These are phyloP conservation scores for Fusarium liriodendri DNA, from an alignment of 2,329 filamentous ascomycete species.

Conservation along the genomic window DNA sequence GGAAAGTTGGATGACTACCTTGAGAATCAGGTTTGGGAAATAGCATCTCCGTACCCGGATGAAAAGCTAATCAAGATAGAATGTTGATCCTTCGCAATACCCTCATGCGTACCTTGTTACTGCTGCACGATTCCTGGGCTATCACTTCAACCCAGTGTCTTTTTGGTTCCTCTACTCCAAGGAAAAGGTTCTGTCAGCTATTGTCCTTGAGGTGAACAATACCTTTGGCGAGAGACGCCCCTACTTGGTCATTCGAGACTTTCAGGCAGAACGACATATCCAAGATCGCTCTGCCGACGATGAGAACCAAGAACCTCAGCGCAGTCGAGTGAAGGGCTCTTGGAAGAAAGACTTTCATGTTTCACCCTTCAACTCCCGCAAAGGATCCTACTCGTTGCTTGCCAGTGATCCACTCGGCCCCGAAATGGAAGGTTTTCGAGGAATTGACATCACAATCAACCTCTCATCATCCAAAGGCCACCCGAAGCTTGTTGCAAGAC, in stretches of 20 bases:
- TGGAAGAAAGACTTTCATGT: conserved; percentile 82
- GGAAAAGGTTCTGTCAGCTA: conserved; percentile 67
- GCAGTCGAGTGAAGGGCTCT: conserved; percentile 55
- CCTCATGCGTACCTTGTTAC: conserved; percentile 78
- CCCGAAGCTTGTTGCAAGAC: conserved; percentile 69
- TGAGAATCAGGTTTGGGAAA: conserved; percentile 60
- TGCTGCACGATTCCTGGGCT: conserved; percentile 74
- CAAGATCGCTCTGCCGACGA: background rate
- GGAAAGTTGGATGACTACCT: conserved; percentile 73
- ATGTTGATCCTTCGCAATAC: conserved; percentile 68
- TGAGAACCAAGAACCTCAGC: background rate
- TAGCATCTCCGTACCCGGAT: background rate
- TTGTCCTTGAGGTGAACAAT: conserved; percentile 81
- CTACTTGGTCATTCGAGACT: conserved; percentile 46
- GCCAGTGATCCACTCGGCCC: conserved; percentile 59
- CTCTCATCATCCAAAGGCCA: conserved; percentile 69
- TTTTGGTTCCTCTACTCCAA: conserved; percentile 82
- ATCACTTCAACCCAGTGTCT: conserved; percentile 80
- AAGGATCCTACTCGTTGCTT: conserved; percentile 64
- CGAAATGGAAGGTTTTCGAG: conserved; percentile 50
- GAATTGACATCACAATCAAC: conserved; percentile 70
- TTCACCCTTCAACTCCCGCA: conserved; percentile 77
- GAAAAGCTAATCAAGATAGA: conserved; percentile 53
- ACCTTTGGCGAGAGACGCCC: conserved; percentile 76
- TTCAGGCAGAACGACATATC: conserved; percentile 36